Base-by-base conservation (phyloP, 2,329 filamentous ascomycete genomes). In the Pyrenochaeta sp. region DNA sequence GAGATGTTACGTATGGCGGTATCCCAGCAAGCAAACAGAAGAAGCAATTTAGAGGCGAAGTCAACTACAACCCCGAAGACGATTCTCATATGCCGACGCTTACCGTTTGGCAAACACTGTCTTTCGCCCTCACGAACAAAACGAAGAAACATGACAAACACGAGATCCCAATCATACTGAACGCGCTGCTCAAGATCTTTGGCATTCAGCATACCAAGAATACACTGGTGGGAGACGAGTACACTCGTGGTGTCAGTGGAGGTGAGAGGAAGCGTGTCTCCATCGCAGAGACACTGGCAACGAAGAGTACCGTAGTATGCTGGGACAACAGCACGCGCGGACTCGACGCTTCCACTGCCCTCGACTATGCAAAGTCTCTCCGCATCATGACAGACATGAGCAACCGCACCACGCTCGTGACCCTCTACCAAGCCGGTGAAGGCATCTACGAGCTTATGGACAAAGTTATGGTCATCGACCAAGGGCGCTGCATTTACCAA, bases 321-420 rank as follows among this genome's bases (percentile, higher is more conserved):
- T 92, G 87, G 87, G 89, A 93, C 57, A 93, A 93, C 67, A 86
- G 83, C 0, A 93, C 88, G 0, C 78, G 89, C 34, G 89, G 89
- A n/a, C 75, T 93, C 0, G 89, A 94, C 63, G 86, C 88, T 1
- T 88, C 85, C 1, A 92, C 88, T 0, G 89, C 89, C 4, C 76
- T 92, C 4, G 88, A 92, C 60, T 93, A 89, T 57, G 87, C 85
- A 7, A 86, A 85, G 63, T 89, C 86, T 1, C 77, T 95, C 2
- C 85, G 90, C 2, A 85, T 91, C 45, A 88, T 91, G 83, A 92
- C 89, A 3, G 86, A 91, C 49, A 82, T 91, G 48, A 85, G 81
- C 61, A 83, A 89, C 54, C 81, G 85, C 6, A 88, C 86, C 0
- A 88, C 84, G 0, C 76, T 88, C 11, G 86, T 88, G 1, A 89